A percentile compares a stretch with the other conserved stretches of the same genome.
phyloP scores from a whole-genome alignment of 306 rosid species.

The Phaseolus lunatus region DNA sequence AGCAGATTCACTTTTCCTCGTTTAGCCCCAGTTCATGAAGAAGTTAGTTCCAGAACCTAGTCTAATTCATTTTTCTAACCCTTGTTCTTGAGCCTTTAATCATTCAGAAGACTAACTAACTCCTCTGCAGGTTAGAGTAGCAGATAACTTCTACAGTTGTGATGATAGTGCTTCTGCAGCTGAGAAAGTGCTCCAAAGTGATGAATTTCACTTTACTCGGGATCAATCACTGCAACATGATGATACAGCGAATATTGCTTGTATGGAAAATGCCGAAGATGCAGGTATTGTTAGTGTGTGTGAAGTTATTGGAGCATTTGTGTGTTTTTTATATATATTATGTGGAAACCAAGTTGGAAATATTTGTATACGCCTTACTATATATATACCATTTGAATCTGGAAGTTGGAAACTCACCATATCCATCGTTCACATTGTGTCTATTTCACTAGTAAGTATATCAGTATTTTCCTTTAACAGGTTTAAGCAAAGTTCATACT shows the following conservation, averaged over 20 bases:
- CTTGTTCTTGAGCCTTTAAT: background rate
- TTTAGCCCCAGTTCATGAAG: slow-evolving; percentile 73
- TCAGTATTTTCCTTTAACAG: background rate
- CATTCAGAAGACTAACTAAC: slow-evolving; percentile 16
- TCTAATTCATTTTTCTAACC: background rate
- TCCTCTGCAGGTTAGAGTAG: slow-evolving; percentile 53
- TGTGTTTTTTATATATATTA: slow-evolving; percentile 8
- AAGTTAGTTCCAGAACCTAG: slow-evolving; percentile 55
- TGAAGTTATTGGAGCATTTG: slow-evolving; percentile 16
- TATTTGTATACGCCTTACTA: background rate
- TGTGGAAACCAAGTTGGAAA: slow-evolving; percentile 3
- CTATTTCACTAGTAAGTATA: background rate
- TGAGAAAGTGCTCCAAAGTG: slow-evolving; percentile 44
- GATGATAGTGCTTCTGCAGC: slow-evolving; percentile 54
- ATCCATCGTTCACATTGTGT: background rate
- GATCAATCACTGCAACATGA: slow-evolving; percentile 45
- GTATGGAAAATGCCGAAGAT: slow-evolving; percentile 59
- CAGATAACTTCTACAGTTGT: slow-evolving; percentile 65
- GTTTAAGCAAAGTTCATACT: background rate
- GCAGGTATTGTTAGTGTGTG: slow-evolving; percentile 52
- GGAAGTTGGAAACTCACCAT: slow-evolving; percentile 2
- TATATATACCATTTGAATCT: background rate
- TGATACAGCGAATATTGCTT: slow-evolving; percentile 34
- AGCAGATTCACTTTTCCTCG: slow-evolving; percentile 55
- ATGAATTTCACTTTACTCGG: slow-evolving; percentile 34